A percentile compares a stretch with the other conserved stretches of the same genome.
Conservation (phyloP, 106 monocot genomes). For the Acanthochlamys bracteata region DNA sequence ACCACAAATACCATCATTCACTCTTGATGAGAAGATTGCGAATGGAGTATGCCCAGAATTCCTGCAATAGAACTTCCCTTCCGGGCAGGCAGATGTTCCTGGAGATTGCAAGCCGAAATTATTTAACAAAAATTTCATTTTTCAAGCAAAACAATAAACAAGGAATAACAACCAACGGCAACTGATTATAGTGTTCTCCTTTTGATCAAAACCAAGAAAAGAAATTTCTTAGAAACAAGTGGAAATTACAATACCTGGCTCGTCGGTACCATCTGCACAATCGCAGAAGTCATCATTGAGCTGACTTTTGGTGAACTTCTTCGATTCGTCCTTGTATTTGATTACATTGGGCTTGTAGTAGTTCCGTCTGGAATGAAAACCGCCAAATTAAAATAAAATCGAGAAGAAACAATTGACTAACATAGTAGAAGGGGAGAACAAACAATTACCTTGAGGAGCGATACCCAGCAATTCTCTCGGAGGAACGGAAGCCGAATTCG, state of each 20-base stretch:
- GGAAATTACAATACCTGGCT: slow-evolving; percentile 45
- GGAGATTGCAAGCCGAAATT: slow-evolving; percentile 5
- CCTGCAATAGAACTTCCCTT: slow-evolving; percentile 87
- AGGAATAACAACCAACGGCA: background rate
- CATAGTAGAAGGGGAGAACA: background rate
- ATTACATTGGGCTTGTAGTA: slow-evolving; percentile 72
- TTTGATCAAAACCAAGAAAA: background rate
- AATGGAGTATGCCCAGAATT: slow-evolving; percentile 70
- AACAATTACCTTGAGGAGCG: slow-evolving; percentile 44
- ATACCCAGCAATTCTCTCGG: slow-evolving; percentile 51
- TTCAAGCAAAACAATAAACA: background rate
- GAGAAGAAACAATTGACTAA: slow-evolving; percentile 1
- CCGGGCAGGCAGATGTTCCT: slow-evolving; percentile 98
- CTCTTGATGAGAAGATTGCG: slow-evolving; percentile 77
- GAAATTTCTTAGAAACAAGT: no score
- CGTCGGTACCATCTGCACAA: slow-evolving; percentile 92
- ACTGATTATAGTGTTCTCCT: background rate
- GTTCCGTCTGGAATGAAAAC: slow-evolving; percentile 27
- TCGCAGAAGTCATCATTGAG: slow-evolving; percentile 98
- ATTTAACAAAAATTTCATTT: background rate
- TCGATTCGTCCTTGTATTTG: slow-evolving; percentile 91
- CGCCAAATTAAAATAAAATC: background rate
- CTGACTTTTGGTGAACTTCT: slow-evolving; percentile 63
- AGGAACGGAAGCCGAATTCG: slow-evolving; percentile 17
- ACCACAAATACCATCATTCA: slow-evolving; percentile 99